A percentile compares a stretch with the other conserved stretches of the same genome.
These are phyloP conservation scores for Leptographium wingfieldii DNA, from an alignment of 2,329 filamentous ascomycete species.

Conservation along the genomic window DNA sequence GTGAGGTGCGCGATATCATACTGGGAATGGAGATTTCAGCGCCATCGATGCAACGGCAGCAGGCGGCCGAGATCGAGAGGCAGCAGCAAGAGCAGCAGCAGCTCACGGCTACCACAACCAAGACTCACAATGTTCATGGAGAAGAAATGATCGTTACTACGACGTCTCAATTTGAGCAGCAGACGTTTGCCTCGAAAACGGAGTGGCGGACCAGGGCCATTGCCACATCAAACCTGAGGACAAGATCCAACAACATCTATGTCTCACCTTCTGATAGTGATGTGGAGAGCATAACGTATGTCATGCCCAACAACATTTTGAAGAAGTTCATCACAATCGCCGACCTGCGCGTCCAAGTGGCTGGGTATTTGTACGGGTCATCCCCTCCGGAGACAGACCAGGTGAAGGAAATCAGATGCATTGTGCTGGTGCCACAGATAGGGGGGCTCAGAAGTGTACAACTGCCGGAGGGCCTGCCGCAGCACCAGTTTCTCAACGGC, in stretches of 20 bases:
- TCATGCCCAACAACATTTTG: constrained; percentile 98
- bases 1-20: constrained; percentile 96
- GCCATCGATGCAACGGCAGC: constrained; percentile 94
- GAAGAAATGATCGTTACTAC: constrained; percentile 98
- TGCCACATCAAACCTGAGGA: constrained; percentile 88
- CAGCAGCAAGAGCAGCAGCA: constrained; percentile 96
- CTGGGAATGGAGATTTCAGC: constrained; percentile 99
- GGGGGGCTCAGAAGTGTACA: constrained; percentile 87
- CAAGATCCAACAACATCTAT: constrained; percentile 94
- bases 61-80: constrained; percentile 97
- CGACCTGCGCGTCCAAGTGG: constrained; percentile 90
- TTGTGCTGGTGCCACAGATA: constrained; percentile 95
- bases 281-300: constrained; percentile 83
- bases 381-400: constrained; percentile 91
- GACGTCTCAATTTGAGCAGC: constrained; percentile 94
- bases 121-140: constrained; percentile 92
- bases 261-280: constrained; percentile 92
- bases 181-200: constrained; percentile 95
- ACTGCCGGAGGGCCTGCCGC: constrained; percentile 75
- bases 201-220: constrained; percentile 97
- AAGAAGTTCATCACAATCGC: constrained; percentile 98
- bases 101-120: constrained; percentile 91
- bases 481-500: constrained; percentile 76
- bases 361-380: constrained; percentile 85
- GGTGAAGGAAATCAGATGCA: constrained; percentile 92